These are phyloP conservation scores for Aspergillus carlsbadensis DNA, from an alignment of 495 filamentous ascomycete species.

Conservation along the genomic window DNA sequence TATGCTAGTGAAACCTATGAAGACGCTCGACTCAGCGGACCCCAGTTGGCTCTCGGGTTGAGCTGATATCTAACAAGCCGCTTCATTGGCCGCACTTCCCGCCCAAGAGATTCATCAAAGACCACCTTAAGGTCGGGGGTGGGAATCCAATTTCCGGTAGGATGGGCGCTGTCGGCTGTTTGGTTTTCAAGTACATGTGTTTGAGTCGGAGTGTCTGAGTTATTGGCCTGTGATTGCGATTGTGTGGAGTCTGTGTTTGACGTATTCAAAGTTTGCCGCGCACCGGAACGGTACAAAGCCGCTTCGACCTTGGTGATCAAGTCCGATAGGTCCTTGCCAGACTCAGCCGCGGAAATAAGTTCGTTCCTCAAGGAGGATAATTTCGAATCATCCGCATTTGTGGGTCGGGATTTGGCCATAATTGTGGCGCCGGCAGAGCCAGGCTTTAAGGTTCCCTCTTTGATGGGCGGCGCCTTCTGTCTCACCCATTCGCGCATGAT, in stretches of 20 bases:
- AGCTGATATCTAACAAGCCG: constrained; percentile 79
- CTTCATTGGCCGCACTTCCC: constrained; percentile 53
- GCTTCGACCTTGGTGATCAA: constrained; percentile 47
- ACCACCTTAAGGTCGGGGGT: constrained; percentile 57
- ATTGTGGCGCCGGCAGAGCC: constrained; percentile 70
- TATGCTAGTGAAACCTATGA: not conserved
- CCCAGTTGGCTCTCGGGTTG: constrained; percentile 91
- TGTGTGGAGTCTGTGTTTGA: constrained; percentile 18
- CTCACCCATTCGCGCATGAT: constrained; percentile 88
- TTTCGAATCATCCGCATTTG: constrained; percentile 20
- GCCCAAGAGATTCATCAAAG: constrained; percentile 80
- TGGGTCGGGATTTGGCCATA: constrained; percentile 44
- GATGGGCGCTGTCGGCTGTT: not conserved
- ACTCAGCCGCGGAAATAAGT: constrained; percentile 32
- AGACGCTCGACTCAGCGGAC: constrained; percentile 74
- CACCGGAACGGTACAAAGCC: constrained; percentile 41
- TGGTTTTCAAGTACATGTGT: constrained; percentile 7
- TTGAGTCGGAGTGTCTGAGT: constrained; percentile 3
- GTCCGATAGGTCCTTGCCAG: constrained; percentile 35
- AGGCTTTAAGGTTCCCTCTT: constrained; percentile 62
- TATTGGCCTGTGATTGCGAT: constrained; percentile 1
- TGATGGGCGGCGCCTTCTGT: constrained; percentile 74
- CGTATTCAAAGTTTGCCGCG: constrained; percentile 14
- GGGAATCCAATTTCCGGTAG: no score
- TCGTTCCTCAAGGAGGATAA: constrained; percentile 36